These are phyloP conservation scores for Agrostemma githago DNA, from an alignment of 148 eudicot genomes.

Conservation along the genomic window DNA sequence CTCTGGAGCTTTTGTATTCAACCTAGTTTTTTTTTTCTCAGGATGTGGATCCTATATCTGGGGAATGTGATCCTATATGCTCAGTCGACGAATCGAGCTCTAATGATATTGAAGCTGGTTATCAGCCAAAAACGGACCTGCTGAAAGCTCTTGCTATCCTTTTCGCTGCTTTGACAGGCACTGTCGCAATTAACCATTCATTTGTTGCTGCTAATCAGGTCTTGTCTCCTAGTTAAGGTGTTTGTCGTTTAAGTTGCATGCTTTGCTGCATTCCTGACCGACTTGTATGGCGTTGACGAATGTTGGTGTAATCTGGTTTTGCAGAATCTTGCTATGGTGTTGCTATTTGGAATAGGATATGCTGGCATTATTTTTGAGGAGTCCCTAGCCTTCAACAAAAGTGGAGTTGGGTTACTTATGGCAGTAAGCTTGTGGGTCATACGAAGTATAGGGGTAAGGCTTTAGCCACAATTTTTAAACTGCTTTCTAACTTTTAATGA, in stretches of 20 bases:
- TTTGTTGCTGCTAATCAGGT: slow-evolving; percentile 99
- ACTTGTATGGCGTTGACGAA: not conserved
- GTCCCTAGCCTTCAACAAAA: slow-evolving; percentile 93
- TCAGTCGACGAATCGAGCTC: slow-evolving; percentile 81
- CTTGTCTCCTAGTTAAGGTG: slow-evolving; percentile 6
- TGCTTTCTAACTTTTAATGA: not conserved
- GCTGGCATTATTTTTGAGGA: slow-evolving; percentile 94
- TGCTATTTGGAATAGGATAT: slow-evolving; percentile 86
- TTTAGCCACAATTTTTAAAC: not conserved
- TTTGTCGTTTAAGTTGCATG: slow-evolving; percentile 7
- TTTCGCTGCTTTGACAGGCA: slow-evolving; percentile 71
- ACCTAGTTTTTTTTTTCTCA: slow-evolving; percentile 22
- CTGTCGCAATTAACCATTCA: slow-evolving; percentile 79
- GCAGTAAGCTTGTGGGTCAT: slow-evolving; percentile 93
- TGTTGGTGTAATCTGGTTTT: slow-evolving; percentile 20
- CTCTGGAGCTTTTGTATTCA: slow-evolving; percentile 7
- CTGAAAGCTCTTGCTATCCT: slow-evolving; percentile 73
- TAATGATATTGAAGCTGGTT: slow-evolving; percentile 45
- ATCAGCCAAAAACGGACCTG: slow-evolving; percentile 82
- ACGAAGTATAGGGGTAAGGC: slow-evolving; percentile 82
- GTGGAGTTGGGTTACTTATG: slow-evolving; percentile 96
- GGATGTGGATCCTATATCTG: slow-evolving; percentile 44
- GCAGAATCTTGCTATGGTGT: slow-evolving; percentile 89
- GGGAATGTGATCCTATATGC: slow-evolving; percentile 84
- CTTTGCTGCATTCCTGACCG: slow-evolving; percentile 11